Base-by-base conservation (phyloP, 345 rosid species). In the Euphorbia peplus region DNA sequence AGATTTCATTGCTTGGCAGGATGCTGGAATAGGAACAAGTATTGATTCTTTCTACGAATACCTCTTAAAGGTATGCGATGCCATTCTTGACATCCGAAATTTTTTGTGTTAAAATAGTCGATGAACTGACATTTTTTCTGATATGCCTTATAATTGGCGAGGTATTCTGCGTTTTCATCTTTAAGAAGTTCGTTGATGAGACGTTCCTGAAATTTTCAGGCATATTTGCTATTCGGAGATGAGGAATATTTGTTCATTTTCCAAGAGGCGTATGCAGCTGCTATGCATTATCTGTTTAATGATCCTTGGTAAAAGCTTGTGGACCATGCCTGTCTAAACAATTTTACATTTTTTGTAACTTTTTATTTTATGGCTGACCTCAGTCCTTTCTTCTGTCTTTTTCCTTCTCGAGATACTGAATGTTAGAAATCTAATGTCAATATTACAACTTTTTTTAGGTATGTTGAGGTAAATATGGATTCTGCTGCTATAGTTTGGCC, bases 11-110 rank as follows among this genome's bases (percentile, higher is more conserved):
- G 59, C 73, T 79, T 81, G 82, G 74, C 89, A 95, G 99, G 99
- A 95, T 87, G 97, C 99, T 71, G 99, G 99, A 79, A 95, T 95
- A 70, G 99, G 97, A 67, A 90, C 99, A 74, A 95, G 97, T 81
- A 91, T 95, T 74, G 97, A 95, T 76, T 95, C 99, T 37, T 95
- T 95, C 82, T 95, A 91, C 59, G 99, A 95, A 80, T 91, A 91
- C 84, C 96, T 95, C 63, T 83, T 95, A 76, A 95, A 95, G 99
- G 98, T 72, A 70, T 22, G 51, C 51, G 46, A 41, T 52, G 54
- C 12, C 51, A 44, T 26, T 66, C 52, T 22, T 55, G 42, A 60
- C 28, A 41, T 29, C 6, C 12, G 56, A 55, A 39, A 30, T 3
- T 67, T 52, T 18, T 26, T 32, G 51, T 19, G 61, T 28, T 66